Evolutionary conservation across 2,329 filamentous ascomycete genomes (phyloP).

Genomic region (Cordyceps fumosorosea): DNA sequence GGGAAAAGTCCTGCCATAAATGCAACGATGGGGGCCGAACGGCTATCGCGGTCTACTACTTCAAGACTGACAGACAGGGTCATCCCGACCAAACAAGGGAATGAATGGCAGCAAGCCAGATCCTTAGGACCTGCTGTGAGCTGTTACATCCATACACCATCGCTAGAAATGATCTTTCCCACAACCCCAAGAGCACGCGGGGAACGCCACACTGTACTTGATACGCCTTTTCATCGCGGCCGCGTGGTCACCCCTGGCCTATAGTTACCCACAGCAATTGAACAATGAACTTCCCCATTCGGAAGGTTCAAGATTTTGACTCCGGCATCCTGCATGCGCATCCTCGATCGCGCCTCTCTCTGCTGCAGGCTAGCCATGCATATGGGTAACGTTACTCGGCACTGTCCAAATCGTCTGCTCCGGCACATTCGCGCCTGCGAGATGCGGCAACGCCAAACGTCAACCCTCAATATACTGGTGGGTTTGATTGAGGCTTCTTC

Average conservation of each 20-base stretch:
- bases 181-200: neutral
- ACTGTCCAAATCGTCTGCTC: too few species aligned
- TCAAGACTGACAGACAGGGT: neutral
- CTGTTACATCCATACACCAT: neutral
- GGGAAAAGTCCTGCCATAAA: neutral
- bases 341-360: neutral
- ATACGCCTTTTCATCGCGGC: neutral
- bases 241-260: neutral
- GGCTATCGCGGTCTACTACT: neutral
- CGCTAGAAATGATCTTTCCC: neutral
- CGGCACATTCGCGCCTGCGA: neutral
- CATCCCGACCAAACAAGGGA: neutral
- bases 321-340: neutral
- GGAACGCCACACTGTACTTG: neutral
- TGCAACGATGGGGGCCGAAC: neutral
- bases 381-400: conserved; percentile 7
- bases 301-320: neutral
- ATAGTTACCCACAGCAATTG: neutral
- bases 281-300: neutral
- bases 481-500: neutral
- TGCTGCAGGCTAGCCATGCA: neutral
- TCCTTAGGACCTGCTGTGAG: neutral
- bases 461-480: neutral
- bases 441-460: neutral
- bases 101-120: neutral